Evolutionary conservation across 805 yeast species (phyloP), one percentile per base, ranked within the genome.

Genomic region (Candida odintsovae): DNA sequence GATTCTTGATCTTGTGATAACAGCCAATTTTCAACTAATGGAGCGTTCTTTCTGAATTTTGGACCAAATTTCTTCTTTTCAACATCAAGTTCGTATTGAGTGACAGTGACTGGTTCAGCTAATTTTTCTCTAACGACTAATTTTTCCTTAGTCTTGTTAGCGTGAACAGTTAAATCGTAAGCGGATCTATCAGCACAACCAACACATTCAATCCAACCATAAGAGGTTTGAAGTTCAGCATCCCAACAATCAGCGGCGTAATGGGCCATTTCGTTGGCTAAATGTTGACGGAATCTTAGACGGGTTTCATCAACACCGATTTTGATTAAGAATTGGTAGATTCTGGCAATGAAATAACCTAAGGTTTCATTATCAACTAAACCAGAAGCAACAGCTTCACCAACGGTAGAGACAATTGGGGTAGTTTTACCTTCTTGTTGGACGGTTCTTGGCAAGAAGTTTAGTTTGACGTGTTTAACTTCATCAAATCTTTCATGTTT

Each of bases 231-330:
- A 61, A 94, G 76, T 75, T 94, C 99, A 55, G 96, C 97, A 72
- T 94, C 99, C 99, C 99, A 94, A 76, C 99, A 94, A 73, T 94
- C 99, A 57, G 95, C 83, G 50, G 99, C 99, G 68, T 94, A 94
- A 69, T 94, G 99, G 18, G 99, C 99, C 99, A 94, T 94, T 75
- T 94, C 99, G 67, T 94, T 94, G 58, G 83, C 77, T 95, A 94
- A 83, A 72, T 94, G 99, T 75, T 94, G 99, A 76, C 99, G 86
- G 81, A 94, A 94, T 69, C 99, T 82, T 66, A 94, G 71, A 62
- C 89, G 82, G 47, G 70, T 64, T 50, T 83, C 75, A 67, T 94
- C 92, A 55, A 90, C 90, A 73, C 99, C 99, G 62, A 94, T 88
- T 66, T 86, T 87, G 53, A 73, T 63, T 67, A 94, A 77, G 70